A percentile compares a stretch with the other conserved stretches of the same genome.
These are phyloP conservation scores for Chaetomium sp. DNA, from an alignment of 2,329 filamentous ascomycete species.

Conservation along the genomic window DNA sequence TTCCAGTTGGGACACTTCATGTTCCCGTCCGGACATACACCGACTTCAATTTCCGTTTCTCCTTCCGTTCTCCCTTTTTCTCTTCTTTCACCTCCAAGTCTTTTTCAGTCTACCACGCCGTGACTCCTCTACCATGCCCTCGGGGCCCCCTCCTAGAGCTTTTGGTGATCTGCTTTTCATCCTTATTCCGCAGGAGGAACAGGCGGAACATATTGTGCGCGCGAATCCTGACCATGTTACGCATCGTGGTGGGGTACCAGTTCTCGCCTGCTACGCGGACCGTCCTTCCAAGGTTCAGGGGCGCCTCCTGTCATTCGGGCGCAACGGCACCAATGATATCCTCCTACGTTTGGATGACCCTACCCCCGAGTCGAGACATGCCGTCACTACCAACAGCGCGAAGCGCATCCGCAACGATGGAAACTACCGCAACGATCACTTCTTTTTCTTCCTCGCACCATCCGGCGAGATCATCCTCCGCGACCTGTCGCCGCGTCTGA, in stretches of 20 bases:
- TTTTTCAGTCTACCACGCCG: too few relatives aligned
- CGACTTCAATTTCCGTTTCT: too few relatives aligned
- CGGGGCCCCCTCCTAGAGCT: too few relatives aligned
- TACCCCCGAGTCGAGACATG: too few relatives aligned
- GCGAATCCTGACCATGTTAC: neutral
- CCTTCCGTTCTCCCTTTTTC: too few relatives aligned
- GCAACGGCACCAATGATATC: neutral
- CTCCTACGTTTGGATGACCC: neutral
- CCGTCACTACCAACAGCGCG: neutral
- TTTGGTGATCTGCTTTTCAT: neutral
- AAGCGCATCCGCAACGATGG: neutral
- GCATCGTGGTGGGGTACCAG: neutral
- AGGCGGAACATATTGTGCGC: neutral
- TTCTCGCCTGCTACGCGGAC: neutral
- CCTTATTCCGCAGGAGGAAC: neutral
- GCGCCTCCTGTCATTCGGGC: neutral
- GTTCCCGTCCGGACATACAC: too few relatives aligned
- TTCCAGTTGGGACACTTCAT: too few relatives aligned
- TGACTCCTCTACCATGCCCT: neutral
- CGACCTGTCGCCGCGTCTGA: neutral
- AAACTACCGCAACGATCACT: neutral
- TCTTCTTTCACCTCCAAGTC: too few relatives aligned
- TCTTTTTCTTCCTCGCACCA: neutral
- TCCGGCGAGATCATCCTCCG: neutral
- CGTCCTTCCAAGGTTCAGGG: neutral